Evolutionary conservation across 2,329 filamentous ascomycete species (phyloP), one percentile per base, ranked within the genome.

Genomic region (Ophiostoma triangulosporum): DNA sequence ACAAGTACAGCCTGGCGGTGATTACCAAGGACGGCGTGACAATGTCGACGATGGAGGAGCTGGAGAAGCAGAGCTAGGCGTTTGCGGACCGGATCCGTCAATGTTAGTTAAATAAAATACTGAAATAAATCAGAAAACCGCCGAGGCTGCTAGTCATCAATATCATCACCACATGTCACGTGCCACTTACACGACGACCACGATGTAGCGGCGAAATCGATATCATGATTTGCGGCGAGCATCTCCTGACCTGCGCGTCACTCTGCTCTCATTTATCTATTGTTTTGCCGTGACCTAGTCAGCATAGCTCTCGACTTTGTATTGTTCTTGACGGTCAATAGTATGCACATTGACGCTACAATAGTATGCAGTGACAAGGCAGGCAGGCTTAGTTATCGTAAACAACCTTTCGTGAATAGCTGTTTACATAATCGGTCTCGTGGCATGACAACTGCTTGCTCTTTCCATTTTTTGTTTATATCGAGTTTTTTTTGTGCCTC

Each of bases 1-100:
- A 96, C 70, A 77, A 79, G 61, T 98, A 96, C 74, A 93, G 87
- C 60, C 83, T 97, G 66, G 91, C 91, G 20, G 77, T 97, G 53
- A 77, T 98, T 54, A 93, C 87, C 54, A 86, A 88, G 71, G 87
- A 88, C 49, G 88, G 86, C n/a, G 82, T 97, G 56, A 85, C 94
- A 53, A 67, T 96, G 60, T 84, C 83, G 68, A 81, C 94, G 70
- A 73, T 86, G 63, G 86, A 95, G 75, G 83, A 89, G 76, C 76
- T 98, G 60, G 90, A 97, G 76, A 78, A 83, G 63, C 91, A 97
- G 78, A 96, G 89, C 78, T 97, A 91, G 93, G 89, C 87, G 51
- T 98, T 98, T 73, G 93, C 93, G 24, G 91, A 97, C 67, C 79
- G 84, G 62, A 96, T 98, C 69, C 85, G n/a, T n/a, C n/a, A n/a